phyloP scores from a whole-genome alignment of 495 filamentous ascomycete species.

The Entonaema liquescens region DNA sequence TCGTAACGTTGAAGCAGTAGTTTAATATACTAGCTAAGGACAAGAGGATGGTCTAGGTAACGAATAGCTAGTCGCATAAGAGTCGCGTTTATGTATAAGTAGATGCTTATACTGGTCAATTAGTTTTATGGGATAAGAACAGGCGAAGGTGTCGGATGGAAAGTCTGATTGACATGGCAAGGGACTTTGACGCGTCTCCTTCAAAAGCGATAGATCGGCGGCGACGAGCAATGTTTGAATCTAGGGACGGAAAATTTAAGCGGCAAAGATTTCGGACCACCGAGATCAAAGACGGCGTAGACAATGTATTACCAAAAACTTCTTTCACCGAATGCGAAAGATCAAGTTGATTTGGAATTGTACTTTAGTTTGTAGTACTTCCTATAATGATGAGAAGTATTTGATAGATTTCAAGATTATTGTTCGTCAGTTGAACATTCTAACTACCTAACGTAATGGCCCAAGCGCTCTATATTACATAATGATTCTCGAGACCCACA shows the following conservation, averaged over 20 bases:
- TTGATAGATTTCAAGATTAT: conserved; percentile 11
- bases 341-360: conserved; percentile 6
- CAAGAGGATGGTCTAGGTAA: not conserved
- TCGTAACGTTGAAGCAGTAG: not conserved
- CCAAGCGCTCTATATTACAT: conserved; percentile 2
- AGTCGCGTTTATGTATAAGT: not conserved
- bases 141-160: conserved; percentile 6
- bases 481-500: not conserved
- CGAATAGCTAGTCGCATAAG: not conserved
- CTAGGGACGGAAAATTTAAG: not conserved
- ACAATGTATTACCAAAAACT: conserved; percentile 14
- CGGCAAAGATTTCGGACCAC: not conserved
- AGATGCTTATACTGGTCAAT: conserved; percentile 9
- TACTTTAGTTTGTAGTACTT: conserved; percentile 5
- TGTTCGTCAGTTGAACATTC: conserved; percentile 1
- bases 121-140: not conserved
- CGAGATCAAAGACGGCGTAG: conserved; percentile 26
- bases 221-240: not conserved
- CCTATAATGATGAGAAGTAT: not conserved
- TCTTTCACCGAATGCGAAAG: conserved; percentile 21
- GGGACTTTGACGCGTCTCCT: conserved; percentile 29
- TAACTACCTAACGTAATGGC: not conserved
- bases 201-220: conserved; percentile 9
- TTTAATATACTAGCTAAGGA: not conserved
- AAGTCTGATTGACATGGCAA: conserved; percentile 22